Evolutionary conservation across 164 flowering plant species (phyloP).

Genomic region (Magnolia kwangsiensis): DNA sequence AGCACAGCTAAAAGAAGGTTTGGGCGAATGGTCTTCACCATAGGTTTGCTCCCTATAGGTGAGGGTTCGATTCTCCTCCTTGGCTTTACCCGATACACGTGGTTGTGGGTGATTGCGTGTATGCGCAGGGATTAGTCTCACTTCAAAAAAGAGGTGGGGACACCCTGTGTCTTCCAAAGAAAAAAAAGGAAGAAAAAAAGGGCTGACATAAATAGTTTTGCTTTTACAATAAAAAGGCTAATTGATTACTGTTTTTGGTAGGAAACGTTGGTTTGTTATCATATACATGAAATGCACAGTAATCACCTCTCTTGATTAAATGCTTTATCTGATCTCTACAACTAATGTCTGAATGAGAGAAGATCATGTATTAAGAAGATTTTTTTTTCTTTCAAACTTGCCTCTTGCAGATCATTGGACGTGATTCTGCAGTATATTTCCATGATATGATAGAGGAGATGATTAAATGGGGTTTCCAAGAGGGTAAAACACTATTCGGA

Average conservation of each 20-base stretch:
- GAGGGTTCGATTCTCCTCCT: too few species aligned
- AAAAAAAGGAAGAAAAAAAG: too few species aligned
- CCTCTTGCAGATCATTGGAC: constrained; percentile 67
- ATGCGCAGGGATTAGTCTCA: too few species aligned
- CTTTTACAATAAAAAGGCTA: background rate
- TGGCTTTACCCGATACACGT: too few species aligned
- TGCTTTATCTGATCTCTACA: background rate
- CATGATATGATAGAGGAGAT: constrained; percentile 97
- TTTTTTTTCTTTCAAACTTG: background rate
- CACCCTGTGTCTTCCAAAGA: too few species aligned
- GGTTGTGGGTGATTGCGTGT: too few species aligned
- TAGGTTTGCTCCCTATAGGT: too few species aligned
- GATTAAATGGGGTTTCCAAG: constrained; percentile 91
- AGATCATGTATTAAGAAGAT: background rate
- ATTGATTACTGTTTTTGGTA: background rate
- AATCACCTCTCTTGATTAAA: background rate
- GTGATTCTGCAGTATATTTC: constrained; percentile 75
- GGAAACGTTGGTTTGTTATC: background rate
- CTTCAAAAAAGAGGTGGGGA: too few species aligned
- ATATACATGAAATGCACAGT: background rate
- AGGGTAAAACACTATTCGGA: constrained; percentile 94
- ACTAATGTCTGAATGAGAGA: background rate
- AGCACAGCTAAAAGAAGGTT: too few species aligned
- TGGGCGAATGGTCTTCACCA: too few species aligned
- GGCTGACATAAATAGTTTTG: too few species aligned